Evolutionary conservation across 73 alveolate species (phyloP).

Genomic region (Paramecium sonneborni): DNA sequence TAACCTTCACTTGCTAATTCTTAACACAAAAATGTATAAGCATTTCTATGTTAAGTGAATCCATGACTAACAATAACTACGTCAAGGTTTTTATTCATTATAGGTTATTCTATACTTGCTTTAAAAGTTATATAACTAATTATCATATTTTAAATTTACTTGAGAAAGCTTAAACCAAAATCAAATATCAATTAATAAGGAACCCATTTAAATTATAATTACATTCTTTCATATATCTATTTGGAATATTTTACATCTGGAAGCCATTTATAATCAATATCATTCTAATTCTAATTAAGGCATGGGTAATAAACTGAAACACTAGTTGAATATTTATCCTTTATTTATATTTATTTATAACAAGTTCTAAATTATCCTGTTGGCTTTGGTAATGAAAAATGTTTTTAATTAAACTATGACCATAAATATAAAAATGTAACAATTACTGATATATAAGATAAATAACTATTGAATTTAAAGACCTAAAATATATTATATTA

Average conservation of each 20-base stretch:
- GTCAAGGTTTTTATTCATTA: neutral
- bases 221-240: neutral
- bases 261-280: neutral
- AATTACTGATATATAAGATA: neutral
- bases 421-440: neutral
- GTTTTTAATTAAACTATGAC: neutral
- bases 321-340: neutral
- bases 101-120: neutral
- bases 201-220: neutral
- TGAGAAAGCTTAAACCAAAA: neutral
- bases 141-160: neutral
- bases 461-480: neutral
- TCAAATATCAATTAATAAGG: neutral
- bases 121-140: neutral
- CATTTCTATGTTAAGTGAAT: constrained; percentile 24
- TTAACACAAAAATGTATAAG: neutral
- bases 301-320: constrained; percentile 21
- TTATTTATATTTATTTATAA: neutral
- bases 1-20: constrained; percentile 25
- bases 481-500: neutral
- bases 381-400: neutral
- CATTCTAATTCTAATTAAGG: neutral
- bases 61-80: constrained; percentile 12
- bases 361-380: neutral
- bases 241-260: neutral